Evolutionary conservation across 1,284 basidiomycete species (phyloP).

Genomic region (Cryptococcus amylolentus): DNA sequence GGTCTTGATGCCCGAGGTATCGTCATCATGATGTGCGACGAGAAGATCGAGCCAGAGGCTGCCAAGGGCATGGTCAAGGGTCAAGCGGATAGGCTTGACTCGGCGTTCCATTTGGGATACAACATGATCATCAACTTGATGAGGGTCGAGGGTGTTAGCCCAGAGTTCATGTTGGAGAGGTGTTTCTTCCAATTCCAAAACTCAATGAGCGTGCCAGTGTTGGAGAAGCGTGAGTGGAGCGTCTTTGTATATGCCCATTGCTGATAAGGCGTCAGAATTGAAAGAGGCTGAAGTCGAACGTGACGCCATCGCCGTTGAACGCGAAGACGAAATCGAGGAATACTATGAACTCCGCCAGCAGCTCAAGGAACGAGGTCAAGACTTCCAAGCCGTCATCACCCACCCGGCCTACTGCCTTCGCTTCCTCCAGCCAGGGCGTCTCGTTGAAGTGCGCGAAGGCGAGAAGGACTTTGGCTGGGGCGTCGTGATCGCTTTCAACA

Average conservation of each 20-base stretch:
- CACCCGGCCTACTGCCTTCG: constrained; percentile 92
- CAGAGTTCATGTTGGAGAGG: constrained; percentile 95
- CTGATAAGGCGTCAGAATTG: constrained; percentile 58
- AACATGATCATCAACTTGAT: constrained; percentile 99
- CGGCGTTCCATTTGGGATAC: constrained; percentile 97
- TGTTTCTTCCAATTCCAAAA: constrained; percentile 99
- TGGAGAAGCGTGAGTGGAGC: constrained; percentile 70
- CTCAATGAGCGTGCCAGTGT: constrained; percentile 76
- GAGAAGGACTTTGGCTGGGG: constrained; percentile 96
- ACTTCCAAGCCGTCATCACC: constrained; percentile 87
- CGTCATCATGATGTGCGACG: constrained; percentile 99
- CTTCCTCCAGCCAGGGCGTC: constrained; percentile 86
- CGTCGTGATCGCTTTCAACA: constrained; percentile 85
- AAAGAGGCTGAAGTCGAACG: constrained; percentile 68
- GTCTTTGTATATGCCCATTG: not conserved
- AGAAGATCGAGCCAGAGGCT: constrained; percentile 86
- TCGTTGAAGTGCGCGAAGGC: constrained; percentile 83
- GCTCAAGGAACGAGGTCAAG: constrained; percentile 76
- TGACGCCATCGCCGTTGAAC: constrained; percentile 66
- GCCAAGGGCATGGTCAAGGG: constrained; percentile 99
- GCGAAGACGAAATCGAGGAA: constrained; percentile 78
- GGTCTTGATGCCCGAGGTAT: constrained; percentile 98
- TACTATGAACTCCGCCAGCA: constrained; percentile 91
- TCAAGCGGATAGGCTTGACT: constrained; percentile 93
- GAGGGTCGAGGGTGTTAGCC: constrained; percentile 97